Evolutionary conservation across 2,329 filamentous ascomycete species (phyloP).

Genomic region (Arthroderma sp.): DNA sequence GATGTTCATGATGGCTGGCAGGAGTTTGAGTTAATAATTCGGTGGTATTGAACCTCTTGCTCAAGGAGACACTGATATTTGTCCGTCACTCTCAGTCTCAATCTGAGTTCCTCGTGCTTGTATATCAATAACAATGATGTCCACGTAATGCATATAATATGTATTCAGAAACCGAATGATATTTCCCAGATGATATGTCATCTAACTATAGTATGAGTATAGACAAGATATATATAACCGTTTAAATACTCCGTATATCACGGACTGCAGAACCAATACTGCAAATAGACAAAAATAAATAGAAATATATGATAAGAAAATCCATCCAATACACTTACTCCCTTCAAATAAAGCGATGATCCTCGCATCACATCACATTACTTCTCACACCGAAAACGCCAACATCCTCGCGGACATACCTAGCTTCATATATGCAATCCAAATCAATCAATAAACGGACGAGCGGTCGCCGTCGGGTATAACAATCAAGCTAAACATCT

Average conservation of each 20-base stretch:
- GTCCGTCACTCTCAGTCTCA: too few relatives aligned
- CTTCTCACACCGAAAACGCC: background rate
- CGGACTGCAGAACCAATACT: background rate
- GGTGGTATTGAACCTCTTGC: too few relatives aligned
- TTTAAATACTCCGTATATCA: background rate
- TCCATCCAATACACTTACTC: background rate
- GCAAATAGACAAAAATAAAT: background rate
- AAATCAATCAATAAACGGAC: background rate
- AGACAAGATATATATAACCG: background rate
- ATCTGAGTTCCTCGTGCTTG: too few relatives aligned
- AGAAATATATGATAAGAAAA: background rate
- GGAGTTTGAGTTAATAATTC: too few relatives aligned
- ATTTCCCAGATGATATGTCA: too few relatives aligned
- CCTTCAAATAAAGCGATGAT: background rate
- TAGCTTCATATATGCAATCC: background rate
- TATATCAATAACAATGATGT: too few relatives aligned
- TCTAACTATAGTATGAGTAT: background rate
- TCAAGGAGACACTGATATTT: too few relatives aligned
- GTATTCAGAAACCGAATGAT: too few relatives aligned
- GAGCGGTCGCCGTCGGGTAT: background rate
- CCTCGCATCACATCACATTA: background rate
- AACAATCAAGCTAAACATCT: constrained; percentile 36
- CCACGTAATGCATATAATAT: too few relatives aligned
- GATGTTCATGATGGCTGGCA: too few relatives aligned
- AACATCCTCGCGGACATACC: background rate